These are phyloP conservation scores for Carex myosuroides DNA, from an alignment of 176 grass and related monocot species.

Conservation along the genomic window DNA sequence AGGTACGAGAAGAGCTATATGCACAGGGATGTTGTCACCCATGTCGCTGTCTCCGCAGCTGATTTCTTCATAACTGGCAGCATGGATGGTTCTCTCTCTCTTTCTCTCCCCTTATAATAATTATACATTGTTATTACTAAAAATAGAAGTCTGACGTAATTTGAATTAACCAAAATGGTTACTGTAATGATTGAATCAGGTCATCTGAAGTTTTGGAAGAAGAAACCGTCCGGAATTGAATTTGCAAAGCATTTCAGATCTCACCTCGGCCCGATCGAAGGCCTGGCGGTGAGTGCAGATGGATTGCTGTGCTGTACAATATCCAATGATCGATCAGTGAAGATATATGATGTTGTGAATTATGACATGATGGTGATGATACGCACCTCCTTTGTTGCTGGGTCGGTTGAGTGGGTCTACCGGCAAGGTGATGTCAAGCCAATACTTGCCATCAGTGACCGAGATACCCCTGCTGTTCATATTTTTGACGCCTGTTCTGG, in stretches of 20 bases:
- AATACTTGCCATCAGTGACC: constrained; percentile 82
- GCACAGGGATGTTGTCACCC: constrained; percentile 94
- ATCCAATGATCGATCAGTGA: constrained; percentile 58
- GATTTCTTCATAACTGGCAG: constrained; percentile 98
- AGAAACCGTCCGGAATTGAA: constrained; percentile 76
- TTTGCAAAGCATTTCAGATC: constrained; percentile 98
- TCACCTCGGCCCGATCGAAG: constrained; percentile 95
- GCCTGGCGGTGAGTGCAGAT: constrained; percentile 84
- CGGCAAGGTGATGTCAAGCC: constrained; percentile 83
- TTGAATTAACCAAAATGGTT: not conserved
- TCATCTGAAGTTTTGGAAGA: constrained; percentile 97
- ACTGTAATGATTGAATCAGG: constrained; percentile 30
- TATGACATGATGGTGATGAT: constrained; percentile 99
- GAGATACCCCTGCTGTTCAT: constrained; percentile 51
- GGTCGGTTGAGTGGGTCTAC: constrained; percentile 85
- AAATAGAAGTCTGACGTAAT: not conserved
- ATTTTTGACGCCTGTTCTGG: constrained; percentile 84
- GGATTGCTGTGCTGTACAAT: constrained; percentile 95
- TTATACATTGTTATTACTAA: not conserved
- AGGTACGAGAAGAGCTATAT: constrained; percentile 99
- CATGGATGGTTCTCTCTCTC: constrained; percentile 47
- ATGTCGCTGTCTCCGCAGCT: constrained; percentile 59
- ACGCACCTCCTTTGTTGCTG: constrained; percentile 71
- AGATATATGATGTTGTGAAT: constrained; percentile 98
- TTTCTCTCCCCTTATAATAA: not conserved